Evolutionary conservation across 495 filamentous ascomycete genomes (phyloP).

Genomic region (Penicillium robsamsonii): DNA sequence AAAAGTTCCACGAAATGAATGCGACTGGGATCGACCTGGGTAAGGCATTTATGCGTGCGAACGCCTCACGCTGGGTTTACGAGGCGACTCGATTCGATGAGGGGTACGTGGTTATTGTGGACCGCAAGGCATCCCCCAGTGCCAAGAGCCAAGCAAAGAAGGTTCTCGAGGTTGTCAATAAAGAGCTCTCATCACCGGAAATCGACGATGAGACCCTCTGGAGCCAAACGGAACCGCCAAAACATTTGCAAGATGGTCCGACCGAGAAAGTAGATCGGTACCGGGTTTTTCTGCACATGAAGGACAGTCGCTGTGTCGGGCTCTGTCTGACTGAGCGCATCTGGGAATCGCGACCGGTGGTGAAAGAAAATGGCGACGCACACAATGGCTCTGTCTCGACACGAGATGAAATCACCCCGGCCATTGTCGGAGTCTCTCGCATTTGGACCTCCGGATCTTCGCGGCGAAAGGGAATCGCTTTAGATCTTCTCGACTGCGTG

Average conservation of each 20-base stretch:
- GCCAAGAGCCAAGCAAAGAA: constrained; percentile 58
- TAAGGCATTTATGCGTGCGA: constrained; percentile 51
- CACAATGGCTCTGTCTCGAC: constrained; percentile 44
- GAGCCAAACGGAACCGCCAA: constrained; percentile 48
- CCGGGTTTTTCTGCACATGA: constrained; percentile 64
- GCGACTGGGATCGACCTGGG: constrained; percentile 62
- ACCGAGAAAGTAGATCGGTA: constrained; percentile 54
- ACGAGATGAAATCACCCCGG: constrained; percentile 42
- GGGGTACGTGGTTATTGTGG: constrained; percentile 56
- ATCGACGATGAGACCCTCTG: constrained; percentile 60
- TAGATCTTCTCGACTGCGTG: constrained; percentile 60
- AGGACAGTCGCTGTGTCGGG: constrained; percentile 62
- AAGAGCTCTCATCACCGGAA: constrained; percentile 61
- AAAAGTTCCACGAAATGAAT: constrained; percentile 67
- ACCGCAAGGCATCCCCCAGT: constrained; percentile 51
- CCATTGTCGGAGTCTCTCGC: constrained; percentile 65
- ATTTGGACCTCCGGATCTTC: constrained; percentile 67
- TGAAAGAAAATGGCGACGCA: constrained; percentile 25
- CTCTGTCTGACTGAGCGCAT: constrained; percentile 67
- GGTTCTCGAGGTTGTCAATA: constrained; percentile 65
- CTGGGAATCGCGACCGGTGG: constrained; percentile 52
- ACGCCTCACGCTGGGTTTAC: constrained; percentile 47
- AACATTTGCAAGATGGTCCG: constrained; percentile 31
- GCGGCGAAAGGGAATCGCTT: constrained; percentile 60
- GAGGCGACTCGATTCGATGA: constrained; percentile 47